Evolutionary conservation across 108 stramenopile species (phyloP), one percentile per base, ranked within the genome.

Genomic region (Fragilariopsis cylindrus): DNA sequence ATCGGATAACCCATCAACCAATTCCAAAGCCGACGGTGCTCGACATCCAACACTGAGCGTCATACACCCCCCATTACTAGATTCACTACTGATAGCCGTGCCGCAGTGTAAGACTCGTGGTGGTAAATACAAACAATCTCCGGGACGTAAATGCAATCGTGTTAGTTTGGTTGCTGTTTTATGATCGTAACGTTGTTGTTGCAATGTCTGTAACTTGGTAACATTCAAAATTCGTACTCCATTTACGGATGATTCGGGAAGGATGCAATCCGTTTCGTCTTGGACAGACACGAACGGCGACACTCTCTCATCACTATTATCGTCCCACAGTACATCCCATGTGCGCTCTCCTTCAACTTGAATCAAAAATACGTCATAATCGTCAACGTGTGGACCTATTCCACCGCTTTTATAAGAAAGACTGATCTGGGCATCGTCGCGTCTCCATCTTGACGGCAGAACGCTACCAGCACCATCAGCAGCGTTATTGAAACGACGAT

Each of bases 291-390:
- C 57, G 40, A 58, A 69, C 43, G 56, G 44, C 18, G 60, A 70
- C 56, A 16, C 1, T 42, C 0, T 12, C 40, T 18, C n/a, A 4
- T 45, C 43, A 5, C 19, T 52, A 8, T 68, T 30, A 7, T 68
- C 57, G 60, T 12, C 4, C 88, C 95, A 63, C 13, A 63, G 46
- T 19, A 97, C 78, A 57, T 84, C 70, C 97, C 97, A 97, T 13
- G 65, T 67, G 41, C 93, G 82, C 6, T 69, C 80, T 47, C 97
- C 97, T 19, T 58, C 60, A 54, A 84, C 86, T 83, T 98, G 97
- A 58, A 97, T 82, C 65, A 98, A 86, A 79, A 98, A 98, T 3
- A 98, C 97, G 83, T 97, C 96, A 69, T 97, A 98, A 78, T 91
- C 87, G 77, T 98, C 97, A 11, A 97, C 94, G 73, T 98, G 97